Base-by-base conservation (phyloP, 2,329 filamentous ascomycete genomes). In the Fusarium luffae region DNA sequence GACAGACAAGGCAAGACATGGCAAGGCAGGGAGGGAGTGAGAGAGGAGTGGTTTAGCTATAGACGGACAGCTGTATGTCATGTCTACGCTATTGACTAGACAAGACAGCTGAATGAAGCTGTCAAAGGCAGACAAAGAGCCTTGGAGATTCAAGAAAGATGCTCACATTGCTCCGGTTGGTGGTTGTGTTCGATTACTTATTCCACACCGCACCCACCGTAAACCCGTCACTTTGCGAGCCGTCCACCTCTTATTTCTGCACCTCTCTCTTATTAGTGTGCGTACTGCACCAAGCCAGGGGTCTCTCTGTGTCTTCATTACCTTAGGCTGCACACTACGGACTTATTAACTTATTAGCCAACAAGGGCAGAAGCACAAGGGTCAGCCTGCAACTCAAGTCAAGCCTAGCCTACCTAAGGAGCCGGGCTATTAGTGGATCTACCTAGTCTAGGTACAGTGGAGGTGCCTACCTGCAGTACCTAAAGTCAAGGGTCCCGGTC, bases 151-250 rank as follows among this genome's bases (percentile, higher is more conserved):
- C 8, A 19, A n/a, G 25, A 37, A 42, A 21, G n/a, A 40, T n/a
- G 49, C 13, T 27, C 49, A 42, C 18, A 19, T 43, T 34, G 50
- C 58, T 63, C 66, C 52, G 34, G 47, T n/a, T 37, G 18, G 34
- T 37, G 34, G 18, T 37, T 37, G 34, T 37, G 34, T 37, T 37
- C 34, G 34, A 37, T 37, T 56, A 50, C 62, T 58, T 55, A 59
- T 74, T 69, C 60, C 69, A 74, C 74, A 75, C 74, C 74, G 74
- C 72, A 59, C 48, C 73, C 72, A 75, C 74, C 74, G 74, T 61
- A 70, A 66, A 57, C 68, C 72, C 63, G 68, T 69, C 63, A 54
- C 64, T 55, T 62, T 63, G 48, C 59, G 52, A 67, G 58, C 67
- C 62, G 56, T 64, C 56, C 18, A 37, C 30, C 23, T 65, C 63